Percentiles rank a stretch among this genome's conserved stretches.
Conservation (phyloP, 345 rosid species). For the Hypericum androsaemum region DNA sequence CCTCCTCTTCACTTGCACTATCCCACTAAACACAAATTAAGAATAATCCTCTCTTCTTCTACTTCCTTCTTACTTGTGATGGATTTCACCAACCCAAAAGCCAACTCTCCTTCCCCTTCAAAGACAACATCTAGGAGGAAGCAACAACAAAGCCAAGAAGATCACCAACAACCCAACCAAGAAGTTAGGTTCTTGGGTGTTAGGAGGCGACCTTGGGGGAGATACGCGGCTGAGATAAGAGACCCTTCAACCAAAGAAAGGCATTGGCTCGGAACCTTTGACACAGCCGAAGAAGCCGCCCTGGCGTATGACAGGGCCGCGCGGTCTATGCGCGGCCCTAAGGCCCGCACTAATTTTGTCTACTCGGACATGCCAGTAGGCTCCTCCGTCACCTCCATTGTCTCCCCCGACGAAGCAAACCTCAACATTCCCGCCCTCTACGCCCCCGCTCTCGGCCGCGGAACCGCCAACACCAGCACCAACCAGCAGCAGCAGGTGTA, state of each 20-base stretch:
- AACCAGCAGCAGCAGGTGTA: slow-evolving; percentile 11
- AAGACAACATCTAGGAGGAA: slow-evolving; percentile 46
- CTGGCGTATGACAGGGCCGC: slow-evolving; percentile 87
- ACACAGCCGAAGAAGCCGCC: slow-evolving; percentile 89
- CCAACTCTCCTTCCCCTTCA: slow-evolving; percentile 37
- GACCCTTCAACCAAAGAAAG: slow-evolving; percentile 88
- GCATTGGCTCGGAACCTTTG: slow-evolving; percentile 89
- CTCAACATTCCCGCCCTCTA: slow-evolving; percentile 40
- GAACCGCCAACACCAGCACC: slow-evolving; percentile 9
- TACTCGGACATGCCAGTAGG: slow-evolving; percentile 81
- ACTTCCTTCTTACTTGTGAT: slow-evolving; percentile 11
- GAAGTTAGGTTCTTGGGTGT: slow-evolving; percentile 73
- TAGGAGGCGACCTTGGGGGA: slow-evolving; percentile 90
- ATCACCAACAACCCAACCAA: slow-evolving; percentile 6
- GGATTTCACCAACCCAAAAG: slow-evolving; percentile 27
- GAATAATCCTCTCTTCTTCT: neutral
- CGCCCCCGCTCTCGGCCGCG: slow-evolving; percentile 14
- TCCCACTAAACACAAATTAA: too few relatives aligned
- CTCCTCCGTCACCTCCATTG: slow-evolving; percentile 73
- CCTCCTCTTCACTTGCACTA: slow-evolving; percentile 4
- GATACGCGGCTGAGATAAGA: slow-evolving; percentile 91
- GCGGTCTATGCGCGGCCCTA: slow-evolving; percentile 74
- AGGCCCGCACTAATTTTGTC: slow-evolving; percentile 85
- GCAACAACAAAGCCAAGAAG: slow-evolving; percentile 19
- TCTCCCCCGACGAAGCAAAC: slow-evolving; percentile 76